Evolutionary conservation across 108 stramenopile species (phyloP).

Genomic region (Nannochloropsis salina): DNA sequence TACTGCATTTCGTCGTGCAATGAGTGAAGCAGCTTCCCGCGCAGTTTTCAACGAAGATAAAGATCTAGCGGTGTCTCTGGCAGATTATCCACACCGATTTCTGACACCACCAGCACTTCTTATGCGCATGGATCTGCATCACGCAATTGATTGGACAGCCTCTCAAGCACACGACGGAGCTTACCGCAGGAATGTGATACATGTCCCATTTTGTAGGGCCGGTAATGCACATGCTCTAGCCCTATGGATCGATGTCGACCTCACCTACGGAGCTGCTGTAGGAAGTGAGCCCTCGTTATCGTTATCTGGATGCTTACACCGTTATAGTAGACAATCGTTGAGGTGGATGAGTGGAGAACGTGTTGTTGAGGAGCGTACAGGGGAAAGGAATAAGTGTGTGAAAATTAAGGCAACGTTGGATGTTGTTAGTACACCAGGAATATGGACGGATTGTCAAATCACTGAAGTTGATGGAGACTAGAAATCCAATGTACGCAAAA

Average conservation of each 20-base stretch:
- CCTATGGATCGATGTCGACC: constrained; percentile 2
- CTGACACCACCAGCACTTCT: constrained; percentile 7
- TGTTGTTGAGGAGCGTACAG: not conserved
- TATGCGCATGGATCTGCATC: not conserved
- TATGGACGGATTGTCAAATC: constrained; percentile 15
- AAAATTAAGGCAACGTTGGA: not conserved
- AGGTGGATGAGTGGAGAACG: not conserved
- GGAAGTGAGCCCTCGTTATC: not conserved
- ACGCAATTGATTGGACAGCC: not conserved
- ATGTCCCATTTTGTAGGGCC: not conserved
- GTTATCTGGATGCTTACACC: not conserved
- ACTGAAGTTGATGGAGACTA: not conserved
- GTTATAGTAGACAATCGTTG: not conserved
- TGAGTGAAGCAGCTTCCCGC: not conserved
- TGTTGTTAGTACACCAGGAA: not conserved
- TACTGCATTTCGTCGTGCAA: constrained; percentile 1
- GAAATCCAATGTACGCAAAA: too few species aligned
- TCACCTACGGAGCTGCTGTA: not conserved
- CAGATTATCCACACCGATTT: not conserved
- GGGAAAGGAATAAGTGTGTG: not conserved
- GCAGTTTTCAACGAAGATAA: not conserved
- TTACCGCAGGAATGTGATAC: not conserved
- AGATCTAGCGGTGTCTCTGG: not conserved
- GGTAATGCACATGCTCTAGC: constrained; percentile 12
- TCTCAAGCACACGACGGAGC: not conserved